phyloP scores from a whole-genome alignment of 495 filamentous ascomycete genomes.

The Gamarada debralockiae region DNA sequence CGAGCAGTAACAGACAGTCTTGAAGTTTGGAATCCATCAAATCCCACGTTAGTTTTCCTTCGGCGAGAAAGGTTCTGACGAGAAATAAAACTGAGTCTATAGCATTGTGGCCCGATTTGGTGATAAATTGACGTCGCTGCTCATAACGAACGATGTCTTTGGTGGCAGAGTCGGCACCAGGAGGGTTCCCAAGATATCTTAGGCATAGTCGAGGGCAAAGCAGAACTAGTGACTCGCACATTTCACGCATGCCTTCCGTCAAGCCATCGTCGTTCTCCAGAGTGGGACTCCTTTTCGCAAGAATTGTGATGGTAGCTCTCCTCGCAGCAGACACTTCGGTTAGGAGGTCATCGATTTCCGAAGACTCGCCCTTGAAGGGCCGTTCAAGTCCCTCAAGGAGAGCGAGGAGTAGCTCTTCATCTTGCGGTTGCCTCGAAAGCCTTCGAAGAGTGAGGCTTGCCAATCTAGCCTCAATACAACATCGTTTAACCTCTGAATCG shows the following conservation, averaged over 20 bases:
- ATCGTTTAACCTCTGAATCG: conserved; percentile 40
- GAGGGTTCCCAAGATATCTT: conserved; percentile 52
- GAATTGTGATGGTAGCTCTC: conserved; percentile 52
- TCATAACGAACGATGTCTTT: conserved; percentile 50
- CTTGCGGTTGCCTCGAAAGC: conserved; percentile 24
- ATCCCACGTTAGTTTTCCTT: conserved; percentile 41
- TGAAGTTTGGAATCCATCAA: conserved; percentile 48
- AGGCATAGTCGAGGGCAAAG: conserved; percentile 48
- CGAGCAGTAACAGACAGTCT: conserved; percentile 48
- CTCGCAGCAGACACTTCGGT: conserved; percentile 59
- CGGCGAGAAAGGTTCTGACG: conserved; percentile 39
- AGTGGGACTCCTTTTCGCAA: conserved; percentile 26
- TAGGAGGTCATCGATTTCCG: conserved; percentile 68
- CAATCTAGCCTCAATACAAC: conserved; percentile 39
- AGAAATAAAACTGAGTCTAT: conserved; percentile 55
- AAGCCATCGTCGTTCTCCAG: not conserved
- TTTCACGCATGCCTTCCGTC: conserved; percentile 15
- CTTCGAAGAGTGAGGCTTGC: conserved; percentile 39
- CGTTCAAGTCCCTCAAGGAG: conserved; percentile 51
- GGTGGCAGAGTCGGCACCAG: conserved; percentile 34
- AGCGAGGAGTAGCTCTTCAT: conserved; percentile 37
- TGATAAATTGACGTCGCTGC: conserved; percentile 48
- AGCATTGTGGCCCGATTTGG: conserved; percentile 38
- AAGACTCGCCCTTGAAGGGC: conserved; percentile 57
- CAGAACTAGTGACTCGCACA: conserved; percentile 45